Conservation (phyloP, 768 basidiomycete genomes). For the Serpula lacrymans region DNA sequence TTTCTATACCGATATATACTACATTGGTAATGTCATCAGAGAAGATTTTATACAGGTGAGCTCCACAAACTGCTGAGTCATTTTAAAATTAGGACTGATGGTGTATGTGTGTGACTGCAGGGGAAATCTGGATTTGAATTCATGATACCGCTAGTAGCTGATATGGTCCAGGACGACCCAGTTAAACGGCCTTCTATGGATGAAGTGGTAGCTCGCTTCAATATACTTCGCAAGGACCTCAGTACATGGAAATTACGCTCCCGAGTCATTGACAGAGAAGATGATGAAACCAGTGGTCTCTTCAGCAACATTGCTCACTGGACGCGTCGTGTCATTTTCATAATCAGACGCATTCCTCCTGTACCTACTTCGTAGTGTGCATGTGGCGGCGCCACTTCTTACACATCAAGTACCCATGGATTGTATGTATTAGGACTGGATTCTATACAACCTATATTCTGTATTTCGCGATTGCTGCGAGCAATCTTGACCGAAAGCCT, state of each 20-base stretch:
- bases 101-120: too few species aligned
- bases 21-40: constrained; percentile 29
- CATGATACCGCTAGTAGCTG: too few species aligned
- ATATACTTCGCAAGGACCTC: constrained; percentile 19
- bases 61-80: too few species aligned
- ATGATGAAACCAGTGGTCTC: neutral
- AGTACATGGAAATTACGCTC: constrained; percentile 29
- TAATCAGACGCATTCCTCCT: neutral
- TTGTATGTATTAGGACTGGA: too few species aligned
- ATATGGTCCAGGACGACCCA: constrained; percentile 34
- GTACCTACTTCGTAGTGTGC: too few species aligned
- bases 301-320: neutral
- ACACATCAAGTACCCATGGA: too few species aligned
- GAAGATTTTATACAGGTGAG: constrained; percentile 22
- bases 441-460: too few species aligned
- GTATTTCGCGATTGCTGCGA: too few species aligned
- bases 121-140: too few species aligned
- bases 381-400: too few species aligned
- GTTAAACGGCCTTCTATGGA: constrained; percentile 32
- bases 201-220: constrained; percentile 31
- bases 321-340: neutral
- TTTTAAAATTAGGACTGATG: too few species aligned
- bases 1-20: constrained; percentile 34
- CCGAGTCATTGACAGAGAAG: neutral
- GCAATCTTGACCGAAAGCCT: too few species aligned